Percentiles rank a stretch among this genome's conserved stretches.
Conservation (phyloP, 2,329 filamentous ascomycete genomes). For the Talaromyces sp. region DNA sequence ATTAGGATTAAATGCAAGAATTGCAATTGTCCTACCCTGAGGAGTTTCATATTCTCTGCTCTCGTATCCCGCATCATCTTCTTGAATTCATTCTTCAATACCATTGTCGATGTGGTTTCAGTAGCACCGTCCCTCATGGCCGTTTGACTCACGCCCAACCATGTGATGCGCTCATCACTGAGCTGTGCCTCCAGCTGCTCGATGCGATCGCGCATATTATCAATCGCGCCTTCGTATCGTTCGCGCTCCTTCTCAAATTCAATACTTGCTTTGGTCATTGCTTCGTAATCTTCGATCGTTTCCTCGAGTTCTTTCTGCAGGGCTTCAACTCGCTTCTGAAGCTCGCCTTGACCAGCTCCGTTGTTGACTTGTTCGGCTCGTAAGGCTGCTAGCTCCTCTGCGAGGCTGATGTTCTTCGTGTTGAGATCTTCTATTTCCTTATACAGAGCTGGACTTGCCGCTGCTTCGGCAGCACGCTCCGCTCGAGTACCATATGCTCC, state of each 20-base stretch:
- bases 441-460: slow-evolving; percentile 57
- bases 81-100: slow-evolving; percentile 72
- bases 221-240: slow-evolving; percentile 62
- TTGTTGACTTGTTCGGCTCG: slow-evolving; percentile 35
- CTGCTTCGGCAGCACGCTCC: slow-evolving; percentile 66
- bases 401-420: slow-evolving; percentile 48
- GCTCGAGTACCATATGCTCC: slow-evolving; percentile 83
- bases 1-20: no score
- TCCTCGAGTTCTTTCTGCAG: slow-evolving; percentile 66
- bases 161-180: slow-evolving; percentile 65
- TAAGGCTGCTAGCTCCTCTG: slow-evolving; percentile 49
- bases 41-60: slow-evolving; percentile 61
- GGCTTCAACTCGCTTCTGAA: slow-evolving; percentile 51
- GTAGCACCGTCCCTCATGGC: slow-evolving; percentile 39
- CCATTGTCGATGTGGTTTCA: slow-evolving; percentile 65
- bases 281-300: slow-evolving; percentile 68
- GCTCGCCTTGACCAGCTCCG: slow-evolving; percentile 32
- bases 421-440: slow-evolving; percentile 59
- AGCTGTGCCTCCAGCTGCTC: slow-evolving; percentile 64
- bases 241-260: slow-evolving; percentile 71
- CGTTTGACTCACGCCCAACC: slow-evolving; percentile 60
- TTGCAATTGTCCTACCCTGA: slow-evolving; percentile 65
- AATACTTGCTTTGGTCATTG: slow-evolving; percentile 66
- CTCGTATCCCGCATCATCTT: slow-evolving; percentile 77
- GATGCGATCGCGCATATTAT: slow-evolving; percentile 62